Evolutionary conservation across 108 stramenopile species (phyloP).

Genomic region (Skeletonema potamos): DNA sequence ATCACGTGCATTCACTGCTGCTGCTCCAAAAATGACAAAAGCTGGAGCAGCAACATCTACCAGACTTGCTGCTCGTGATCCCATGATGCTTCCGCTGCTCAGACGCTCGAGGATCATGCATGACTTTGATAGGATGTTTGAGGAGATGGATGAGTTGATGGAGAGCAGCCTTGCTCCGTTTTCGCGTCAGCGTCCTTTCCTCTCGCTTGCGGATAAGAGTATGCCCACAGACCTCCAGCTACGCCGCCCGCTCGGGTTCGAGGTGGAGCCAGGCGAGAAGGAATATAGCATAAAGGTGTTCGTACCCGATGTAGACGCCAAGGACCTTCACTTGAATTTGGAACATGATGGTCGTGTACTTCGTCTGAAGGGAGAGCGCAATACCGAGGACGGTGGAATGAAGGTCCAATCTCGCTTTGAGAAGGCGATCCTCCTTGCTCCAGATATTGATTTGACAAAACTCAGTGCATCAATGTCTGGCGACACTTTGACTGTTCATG

Average conservation of each 20-base stretch:
- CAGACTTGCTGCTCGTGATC: neutral
- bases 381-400: conserved; percentile 28
- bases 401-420: conserved; percentile 31
- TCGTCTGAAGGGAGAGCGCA: conserved; percentile 38
- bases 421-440: conserved; percentile 32
- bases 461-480: conserved; percentile 21
- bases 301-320: conserved; percentile 35
- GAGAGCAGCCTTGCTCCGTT: conserved; percentile 15
- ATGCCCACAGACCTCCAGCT: conserved; percentile 1
- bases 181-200: conserved; percentile 7
- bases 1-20: neutral
- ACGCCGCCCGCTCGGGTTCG: conserved; percentile 22
- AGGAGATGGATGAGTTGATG: conserved; percentile 31
- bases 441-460: conserved; percentile 23
- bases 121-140: conserved; percentile 30
- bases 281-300: conserved; percentile 28
- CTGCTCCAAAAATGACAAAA: neutral
- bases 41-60: neutral
- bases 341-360: conserved; percentile 39
- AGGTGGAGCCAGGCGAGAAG: conserved; percentile 28
- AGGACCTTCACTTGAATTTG: conserved; percentile 32
- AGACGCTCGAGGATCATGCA: neutral
- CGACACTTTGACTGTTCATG: conserved; percentile 26
- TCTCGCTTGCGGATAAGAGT: conserved; percentile 10
- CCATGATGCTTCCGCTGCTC: neutral